phyloP scores from a whole-genome alignment of 2,329 filamentous ascomycete genomes.

The Diaporthe australafricana region DNA sequence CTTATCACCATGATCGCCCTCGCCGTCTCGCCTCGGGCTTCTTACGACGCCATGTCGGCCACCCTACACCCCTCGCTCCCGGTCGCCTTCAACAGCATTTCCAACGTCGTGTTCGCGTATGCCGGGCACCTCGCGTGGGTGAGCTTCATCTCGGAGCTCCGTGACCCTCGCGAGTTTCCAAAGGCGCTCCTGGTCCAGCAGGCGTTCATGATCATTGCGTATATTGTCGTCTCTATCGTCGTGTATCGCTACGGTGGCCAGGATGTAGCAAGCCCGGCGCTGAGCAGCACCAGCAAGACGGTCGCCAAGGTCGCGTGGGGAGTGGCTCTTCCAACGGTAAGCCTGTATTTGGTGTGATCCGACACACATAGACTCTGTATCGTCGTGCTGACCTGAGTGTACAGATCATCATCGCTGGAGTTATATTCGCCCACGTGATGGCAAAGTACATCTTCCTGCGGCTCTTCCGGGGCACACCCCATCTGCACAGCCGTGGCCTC shows the following conservation, averaged over 20 bases:
- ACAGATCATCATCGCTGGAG: conserved; percentile 77
- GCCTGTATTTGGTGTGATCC: not conserved
- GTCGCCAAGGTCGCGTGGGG: conserved; percentile 77
- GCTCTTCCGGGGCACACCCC: conserved; percentile 54
- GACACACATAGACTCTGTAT: not conserved
- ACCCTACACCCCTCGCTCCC: conserved; percentile 54
- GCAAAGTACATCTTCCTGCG: conserved; percentile 59
- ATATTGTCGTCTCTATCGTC: conserved; percentile 74
- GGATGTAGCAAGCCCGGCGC: conserved; percentile 72
- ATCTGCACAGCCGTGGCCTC: conserved; percentile 58
- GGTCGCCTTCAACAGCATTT: conserved; percentile 69
- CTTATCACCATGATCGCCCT: conserved; percentile 10
- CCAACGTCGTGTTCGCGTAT: conserved; percentile 79
- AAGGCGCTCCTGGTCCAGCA: conserved; percentile 72
- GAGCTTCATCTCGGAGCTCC: conserved; percentile 65
- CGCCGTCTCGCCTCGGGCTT: not conserved
- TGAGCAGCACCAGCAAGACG: conserved; percentile 69
- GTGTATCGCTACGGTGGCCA: conserved; percentile 77
- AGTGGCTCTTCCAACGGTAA: conserved; percentile 71
- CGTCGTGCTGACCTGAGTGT: not conserved
- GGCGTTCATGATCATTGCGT: conserved; percentile 70
- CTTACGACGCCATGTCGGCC: not conserved
- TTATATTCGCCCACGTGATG: conserved; percentile 69
- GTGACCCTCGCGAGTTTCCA: conserved; percentile 56
- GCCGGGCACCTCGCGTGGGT: conserved; percentile 64